A percentile compares a stretch with the other conserved stretches of the same genome.
phyloP scores from a whole-genome alignment of 2,329 filamentous ascomycete species.

The Paecilomyces sp. region DNA sequence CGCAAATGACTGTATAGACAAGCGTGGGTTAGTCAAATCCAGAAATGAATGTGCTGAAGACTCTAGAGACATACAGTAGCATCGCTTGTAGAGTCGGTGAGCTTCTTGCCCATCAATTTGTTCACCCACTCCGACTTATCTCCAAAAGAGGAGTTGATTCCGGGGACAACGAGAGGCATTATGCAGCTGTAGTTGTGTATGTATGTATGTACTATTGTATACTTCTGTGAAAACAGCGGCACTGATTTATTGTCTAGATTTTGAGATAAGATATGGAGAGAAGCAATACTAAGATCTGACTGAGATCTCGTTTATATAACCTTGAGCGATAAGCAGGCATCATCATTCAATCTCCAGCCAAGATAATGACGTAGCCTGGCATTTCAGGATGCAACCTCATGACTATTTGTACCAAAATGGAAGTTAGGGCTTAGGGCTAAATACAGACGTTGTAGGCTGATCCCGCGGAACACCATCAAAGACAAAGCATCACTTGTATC shows the following conservation, averaged over 20 bases:
- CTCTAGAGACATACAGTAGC: constrained; percentile 19
- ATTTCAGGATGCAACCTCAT: not conserved
- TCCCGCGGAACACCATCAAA: not conserved
- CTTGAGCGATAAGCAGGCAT: not conserved
- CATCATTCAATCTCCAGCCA: not conserved
- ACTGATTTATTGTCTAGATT: not conserved
- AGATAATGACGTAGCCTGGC: not conserved
- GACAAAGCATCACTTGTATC: not conserved
- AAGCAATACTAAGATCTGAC: not conserved
- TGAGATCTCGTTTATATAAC: not conserved
- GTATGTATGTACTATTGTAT: too few species aligned
- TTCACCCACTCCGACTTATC: constrained; percentile 35
- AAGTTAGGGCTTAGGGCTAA: not conserved
- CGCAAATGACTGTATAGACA: constrained; percentile 31
- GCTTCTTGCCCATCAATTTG: constrained; percentile 41
- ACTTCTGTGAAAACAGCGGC: too few species aligned
- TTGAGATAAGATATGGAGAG: not conserved
- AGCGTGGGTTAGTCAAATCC: not conserved
- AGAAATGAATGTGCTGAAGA: not conserved
- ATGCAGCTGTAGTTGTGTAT: constrained; percentile 1
- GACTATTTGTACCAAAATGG: not conserved
- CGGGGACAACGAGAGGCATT: constrained; percentile 44
- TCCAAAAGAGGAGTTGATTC: constrained; percentile 27
- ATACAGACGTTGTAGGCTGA: not conserved
- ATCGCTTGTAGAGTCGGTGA: constrained; percentile 30